Percentiles rank a stretch among this genome's conserved stretches.
Evolutionary conservation across 352 stramenopile genomes (phyloP).

Genomic region (Pythium rishiriense): DNA sequence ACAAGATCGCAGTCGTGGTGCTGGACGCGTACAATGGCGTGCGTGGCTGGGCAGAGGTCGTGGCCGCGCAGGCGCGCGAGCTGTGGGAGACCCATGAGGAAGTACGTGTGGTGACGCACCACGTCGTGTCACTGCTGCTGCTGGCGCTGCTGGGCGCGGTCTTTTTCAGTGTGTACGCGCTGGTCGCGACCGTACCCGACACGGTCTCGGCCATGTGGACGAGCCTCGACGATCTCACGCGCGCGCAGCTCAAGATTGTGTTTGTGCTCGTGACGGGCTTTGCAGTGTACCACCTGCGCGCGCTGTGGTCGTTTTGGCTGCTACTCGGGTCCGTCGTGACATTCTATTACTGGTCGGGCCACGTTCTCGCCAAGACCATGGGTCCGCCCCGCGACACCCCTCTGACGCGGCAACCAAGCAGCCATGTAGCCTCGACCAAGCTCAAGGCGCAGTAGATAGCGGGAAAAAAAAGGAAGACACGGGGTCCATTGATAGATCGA

Average conservation of each 20-base stretch:
- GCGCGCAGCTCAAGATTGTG: conserved; percentile 46
- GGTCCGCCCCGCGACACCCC: conserved; percentile 11
- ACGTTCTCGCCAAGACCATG: conserved; percentile 33
- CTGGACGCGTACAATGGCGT: conserved; percentile 15
- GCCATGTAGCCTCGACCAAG: neutral
- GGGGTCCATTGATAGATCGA: too few relatives aligned
- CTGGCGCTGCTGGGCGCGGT: conserved; percentile 25
- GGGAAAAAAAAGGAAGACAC: too few relatives aligned
- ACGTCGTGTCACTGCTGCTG: conserved; percentile 27
- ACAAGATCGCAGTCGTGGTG: conserved; percentile 1
- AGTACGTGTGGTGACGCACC: conserved; percentile 33
- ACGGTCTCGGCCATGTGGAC: conserved; percentile 29
- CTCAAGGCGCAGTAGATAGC: neutral
- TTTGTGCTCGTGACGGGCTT: conserved; percentile 23
- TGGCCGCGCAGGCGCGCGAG: conserved; percentile 4
- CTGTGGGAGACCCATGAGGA: conserved; percentile 40
- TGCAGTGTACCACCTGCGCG: conserved; percentile 35
- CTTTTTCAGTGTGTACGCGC: conserved; percentile 37
- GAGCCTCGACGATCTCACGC: conserved; percentile 44
- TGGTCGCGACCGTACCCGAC: conserved; percentile 29
- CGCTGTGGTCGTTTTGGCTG: conserved; percentile 47
- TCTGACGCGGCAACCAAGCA: conserved; percentile 8
- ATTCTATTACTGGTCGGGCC: conserved; percentile 60
- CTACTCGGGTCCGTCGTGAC: conserved; percentile 14
- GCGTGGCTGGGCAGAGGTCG: conserved; percentile 7